phyloP scores from a whole-genome alignment of 176 grass and related monocot species.

The Cymbopogon citratus region DNA sequence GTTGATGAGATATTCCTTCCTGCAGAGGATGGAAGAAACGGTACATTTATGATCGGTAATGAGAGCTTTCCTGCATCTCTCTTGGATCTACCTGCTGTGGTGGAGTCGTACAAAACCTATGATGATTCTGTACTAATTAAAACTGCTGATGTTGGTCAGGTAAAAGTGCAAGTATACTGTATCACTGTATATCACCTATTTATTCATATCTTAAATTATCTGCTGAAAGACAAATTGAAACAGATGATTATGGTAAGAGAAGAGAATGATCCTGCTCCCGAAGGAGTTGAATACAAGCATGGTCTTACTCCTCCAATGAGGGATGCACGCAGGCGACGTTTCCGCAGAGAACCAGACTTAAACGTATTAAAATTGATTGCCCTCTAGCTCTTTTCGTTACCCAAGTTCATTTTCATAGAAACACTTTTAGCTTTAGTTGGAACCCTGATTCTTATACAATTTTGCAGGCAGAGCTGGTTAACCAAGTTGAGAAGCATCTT shows the following conservation, averaged over 20 bases:
- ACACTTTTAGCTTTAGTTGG: conserved; percentile 17
- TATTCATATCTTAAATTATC: conserved; percentile 9
- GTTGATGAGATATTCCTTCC: background rate
- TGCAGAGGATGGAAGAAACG: conserved; percentile 90
- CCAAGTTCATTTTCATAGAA: conserved; percentile 6
- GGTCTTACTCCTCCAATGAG: conserved; percentile 90
- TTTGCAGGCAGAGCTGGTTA: conserved; percentile 71
- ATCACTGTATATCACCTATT: background rate
- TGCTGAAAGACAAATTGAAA: conserved; percentile 8
- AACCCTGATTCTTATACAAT: conserved; percentile 11
- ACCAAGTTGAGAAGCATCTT: conserved; percentile 73
- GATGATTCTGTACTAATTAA: conserved; percentile 86
- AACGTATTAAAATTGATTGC: conserved; percentile 49
- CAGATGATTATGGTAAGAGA: conserved; percentile 90
- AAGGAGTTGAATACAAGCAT: conserved; percentile 88
- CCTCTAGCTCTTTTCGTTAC: conserved; percentile 4
- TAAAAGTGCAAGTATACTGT: conserved; percentile 15
- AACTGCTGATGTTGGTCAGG: conserved; percentile 88
- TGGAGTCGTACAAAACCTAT: conserved; percentile 94
- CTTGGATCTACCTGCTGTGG: conserved; percentile 71
- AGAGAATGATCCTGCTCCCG: conserved; percentile 64
- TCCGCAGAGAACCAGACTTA: conserved; percentile 83
- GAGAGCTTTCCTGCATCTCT: conserved; percentile 73
- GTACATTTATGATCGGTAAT: conserved; percentile 81
- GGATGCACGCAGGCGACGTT: conserved; percentile 71